Conservation (phyloP, 805 yeast species). For the Scheffersomyces spartinae region DNA sequence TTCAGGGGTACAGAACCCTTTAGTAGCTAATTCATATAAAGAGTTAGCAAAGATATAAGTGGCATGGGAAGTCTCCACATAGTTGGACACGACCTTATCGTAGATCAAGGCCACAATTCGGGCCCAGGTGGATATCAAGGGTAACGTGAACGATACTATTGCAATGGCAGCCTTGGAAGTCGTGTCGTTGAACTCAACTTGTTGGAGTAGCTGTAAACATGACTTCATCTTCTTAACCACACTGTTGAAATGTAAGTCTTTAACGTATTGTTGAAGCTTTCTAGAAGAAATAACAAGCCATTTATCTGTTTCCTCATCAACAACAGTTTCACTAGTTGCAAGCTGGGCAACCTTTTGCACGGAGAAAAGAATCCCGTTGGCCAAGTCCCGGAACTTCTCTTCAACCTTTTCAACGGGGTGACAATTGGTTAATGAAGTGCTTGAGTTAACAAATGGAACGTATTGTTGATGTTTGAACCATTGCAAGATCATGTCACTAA, state of each 20-base stretch:
- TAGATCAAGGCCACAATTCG: constrained; percentile 35
- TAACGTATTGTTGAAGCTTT: constrained; percentile 28
- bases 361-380: constrained; percentile 50
- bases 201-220: constrained; percentile 22
- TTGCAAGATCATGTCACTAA: constrained; percentile 33
- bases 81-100: constrained; percentile 34
- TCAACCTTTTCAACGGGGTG: constrained; percentile 30
- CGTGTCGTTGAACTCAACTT: constrained; percentile 22
- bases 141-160: constrained; percentile 43
- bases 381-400: constrained; percentile 33
- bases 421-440: constrained; percentile 12
- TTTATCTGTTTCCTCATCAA: constrained; percentile 42
- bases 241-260: constrained; percentile 26
- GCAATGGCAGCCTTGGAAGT: constrained; percentile 33
- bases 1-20: constrained; percentile 91
- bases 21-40: constrained; percentile 50
- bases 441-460: constrained; percentile 10
- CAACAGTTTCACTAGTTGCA: constrained; percentile 17
- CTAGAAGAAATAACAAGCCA: constrained; percentile 53
- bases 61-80: constrained; percentile 46
- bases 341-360: constrained; percentile 47
- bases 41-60: constrained; percentile 45
- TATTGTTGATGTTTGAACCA: constrained; percentile 29
- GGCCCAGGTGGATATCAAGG: constrained; percentile 51
- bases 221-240: constrained; percentile 23